Percentiles rank a stretch among this genome's conserved stretches.
phyloP scores from a whole-genome alignment of 352 stramenopile genomes.

The Phytophthora podocarpi region DNA sequence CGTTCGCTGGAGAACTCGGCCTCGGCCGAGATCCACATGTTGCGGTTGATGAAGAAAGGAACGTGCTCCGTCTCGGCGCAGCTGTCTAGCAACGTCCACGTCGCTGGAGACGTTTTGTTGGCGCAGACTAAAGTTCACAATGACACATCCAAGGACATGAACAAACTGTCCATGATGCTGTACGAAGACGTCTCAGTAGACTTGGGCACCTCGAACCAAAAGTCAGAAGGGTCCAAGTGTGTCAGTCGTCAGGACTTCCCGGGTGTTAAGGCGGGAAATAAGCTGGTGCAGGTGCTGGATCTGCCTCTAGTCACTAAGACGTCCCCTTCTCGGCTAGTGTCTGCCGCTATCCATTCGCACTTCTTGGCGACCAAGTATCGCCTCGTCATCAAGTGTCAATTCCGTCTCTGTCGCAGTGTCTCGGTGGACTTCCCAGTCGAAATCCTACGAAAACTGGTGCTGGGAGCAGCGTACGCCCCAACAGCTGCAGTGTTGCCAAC shows the following conservation, averaged over 20 bases:
- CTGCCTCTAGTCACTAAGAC: slow-evolving; percentile 33
- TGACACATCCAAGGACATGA: slow-evolving; percentile 37
- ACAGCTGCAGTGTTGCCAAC: slow-evolving; percentile 17
- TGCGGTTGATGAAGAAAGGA: slow-evolving; percentile 39
- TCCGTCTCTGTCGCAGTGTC: slow-evolving; percentile 38
- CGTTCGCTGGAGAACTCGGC: slow-evolving; percentile 20
- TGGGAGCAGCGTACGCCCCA: slow-evolving; percentile 8
- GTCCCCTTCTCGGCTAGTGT: slow-evolving; percentile 18
- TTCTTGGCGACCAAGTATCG: slow-evolving; percentile 41
- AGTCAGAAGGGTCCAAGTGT: slow-evolving; percentile 25
- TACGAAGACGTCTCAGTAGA: slow-evolving; percentile 36
- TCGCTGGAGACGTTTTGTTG: slow-evolving; percentile 34
- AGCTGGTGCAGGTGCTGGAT: slow-evolving; percentile 34
- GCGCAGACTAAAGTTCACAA: slow-evolving; percentile 36
- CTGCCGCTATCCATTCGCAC: slow-evolving; percentile 26
- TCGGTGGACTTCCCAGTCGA: slow-evolving; percentile 37
- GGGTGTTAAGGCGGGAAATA: slow-evolving; percentile 29
- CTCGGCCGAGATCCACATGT: slow-evolving; percentile 30
- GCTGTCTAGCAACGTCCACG: slow-evolving; percentile 35
- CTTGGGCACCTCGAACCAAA: slow-evolving; percentile 21
- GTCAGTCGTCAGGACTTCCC: slow-evolving; percentile 38
- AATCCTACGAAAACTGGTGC: slow-evolving; percentile 29
- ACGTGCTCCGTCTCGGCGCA: slow-evolving; percentile 29
- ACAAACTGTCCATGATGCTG: slow-evolving; percentile 34
- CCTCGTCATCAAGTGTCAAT: slow-evolving; percentile 41